These are phyloP conservation scores for Annulohypoxylon maeteangense DNA, from an alignment of 495 filamentous ascomycete species.

Conservation along the genomic window DNA sequence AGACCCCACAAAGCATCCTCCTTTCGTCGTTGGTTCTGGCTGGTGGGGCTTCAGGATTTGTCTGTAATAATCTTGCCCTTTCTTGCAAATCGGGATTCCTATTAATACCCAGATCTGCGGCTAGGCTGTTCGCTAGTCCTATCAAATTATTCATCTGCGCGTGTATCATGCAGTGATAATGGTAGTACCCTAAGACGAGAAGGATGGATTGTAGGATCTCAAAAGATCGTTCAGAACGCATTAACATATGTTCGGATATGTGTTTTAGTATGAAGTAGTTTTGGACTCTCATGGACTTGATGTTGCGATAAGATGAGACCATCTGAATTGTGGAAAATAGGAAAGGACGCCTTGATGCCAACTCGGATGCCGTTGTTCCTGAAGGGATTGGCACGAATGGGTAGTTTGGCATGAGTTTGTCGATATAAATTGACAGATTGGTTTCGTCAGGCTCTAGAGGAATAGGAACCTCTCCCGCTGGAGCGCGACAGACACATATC, in stretches of 20 bases:
- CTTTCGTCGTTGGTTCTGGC: constrained; percentile 48
- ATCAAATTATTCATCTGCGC: constrained; percentile 58
- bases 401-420: constrained; percentile 48
- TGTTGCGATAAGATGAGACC: constrained; percentile 51
- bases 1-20: constrained; percentile 51
- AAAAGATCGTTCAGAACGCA: constrained; percentile 58
- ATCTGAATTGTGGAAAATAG: constrained; percentile 52
- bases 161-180: constrained; percentile 55
- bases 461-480: constrained; percentile 27
- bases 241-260: constrained; percentile 56
- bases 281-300: constrained; percentile 53
- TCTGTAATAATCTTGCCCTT: constrained; percentile 31
- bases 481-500: constrained; percentile 42
- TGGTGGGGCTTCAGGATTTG: constrained; percentile 25
- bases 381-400: constrained; percentile 53
- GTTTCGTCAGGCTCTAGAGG: constrained; percentile 49
- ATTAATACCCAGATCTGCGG: constrained; percentile 59
- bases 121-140: constrained; percentile 56
- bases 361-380: constrained; percentile 34
- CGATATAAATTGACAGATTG: constrained; percentile 49
- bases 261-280: constrained; percentile 53
- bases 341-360: constrained; percentile 45
- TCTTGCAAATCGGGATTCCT: constrained; percentile 46
- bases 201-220: constrained; percentile 62
- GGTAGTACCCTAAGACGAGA: constrained; percentile 59